Conservation (phyloP, 129 eudicot species). For the Solidago caesia region DNA sequence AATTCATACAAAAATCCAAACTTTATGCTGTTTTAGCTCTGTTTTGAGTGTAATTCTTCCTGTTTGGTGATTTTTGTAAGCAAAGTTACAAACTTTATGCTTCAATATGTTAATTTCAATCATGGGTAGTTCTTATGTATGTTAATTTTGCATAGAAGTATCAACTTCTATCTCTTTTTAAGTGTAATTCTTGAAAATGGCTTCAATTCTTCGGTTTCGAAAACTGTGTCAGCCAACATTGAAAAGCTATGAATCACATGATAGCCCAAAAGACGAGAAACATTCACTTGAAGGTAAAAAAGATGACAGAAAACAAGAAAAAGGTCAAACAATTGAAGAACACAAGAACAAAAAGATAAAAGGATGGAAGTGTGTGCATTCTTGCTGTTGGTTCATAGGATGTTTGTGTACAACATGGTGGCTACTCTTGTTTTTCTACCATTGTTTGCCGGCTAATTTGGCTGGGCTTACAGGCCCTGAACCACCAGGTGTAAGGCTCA, state of each 20-base stretch:
- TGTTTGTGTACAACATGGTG: slow-evolving; percentile 70
- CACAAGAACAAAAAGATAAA: slow-evolving; percentile 28
- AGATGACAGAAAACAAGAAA: slow-evolving; percentile 32
- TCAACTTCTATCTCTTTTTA: background rate
- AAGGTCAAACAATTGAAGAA: slow-evolving; percentile 3
- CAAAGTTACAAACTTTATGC: slow-evolving; percentile 23
- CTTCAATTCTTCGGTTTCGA: slow-evolving; percentile 61
- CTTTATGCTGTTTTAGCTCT: background rate
- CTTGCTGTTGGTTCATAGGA: slow-evolving; percentile 80
- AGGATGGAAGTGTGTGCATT: slow-evolving; percentile 65
- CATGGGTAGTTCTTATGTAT: slow-evolving; percentile 23
- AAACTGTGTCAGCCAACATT: slow-evolving; percentile 51
- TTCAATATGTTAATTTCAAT: slow-evolving; percentile 8
- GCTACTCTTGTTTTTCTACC: slow-evolving; percentile 64
- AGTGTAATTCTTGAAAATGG: slow-evolving; percentile 33
- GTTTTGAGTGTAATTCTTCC: background rate
- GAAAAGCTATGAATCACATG: slow-evolving; percentile 32
- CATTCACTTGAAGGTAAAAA: slow-evolving; percentile 23
- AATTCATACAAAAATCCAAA: background rate
- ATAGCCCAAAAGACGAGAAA: slow-evolving; percentile 33
- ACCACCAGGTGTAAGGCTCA: slow-evolving; percentile 71
- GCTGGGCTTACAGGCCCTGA: slow-evolving; percentile 53
- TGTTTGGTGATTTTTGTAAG: background rate
- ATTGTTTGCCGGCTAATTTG: slow-evolving; percentile 58
- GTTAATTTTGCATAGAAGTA: slow-evolving; percentile 2